Evolutionary conservation across 139 green algal genomes (phyloP).

Genomic region (Nannochloris sp.): DNA sequence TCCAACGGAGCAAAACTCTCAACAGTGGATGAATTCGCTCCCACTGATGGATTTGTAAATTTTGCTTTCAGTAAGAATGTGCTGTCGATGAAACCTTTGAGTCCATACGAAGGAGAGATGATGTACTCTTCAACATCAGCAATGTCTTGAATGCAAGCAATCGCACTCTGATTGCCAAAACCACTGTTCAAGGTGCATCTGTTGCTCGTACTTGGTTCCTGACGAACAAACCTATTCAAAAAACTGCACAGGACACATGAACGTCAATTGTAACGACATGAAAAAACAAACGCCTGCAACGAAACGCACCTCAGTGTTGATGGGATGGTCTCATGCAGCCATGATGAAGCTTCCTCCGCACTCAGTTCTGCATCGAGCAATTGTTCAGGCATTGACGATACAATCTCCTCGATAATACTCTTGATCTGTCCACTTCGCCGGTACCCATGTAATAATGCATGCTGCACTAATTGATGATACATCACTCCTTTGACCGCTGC

Average conservation of each 20-base stretch:
- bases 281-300: background rate
- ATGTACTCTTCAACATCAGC: slow-evolving; percentile 92
- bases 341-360: slow-evolving; percentile 28
- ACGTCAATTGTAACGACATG: background rate
- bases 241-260: background rate
- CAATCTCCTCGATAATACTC: slow-evolving; percentile 13
- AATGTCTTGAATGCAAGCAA: slow-evolving; percentile 41
- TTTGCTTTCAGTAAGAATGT: slow-evolving; percentile 29
- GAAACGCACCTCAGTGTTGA: background rate
- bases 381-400: slow-evolving; percentile 28
- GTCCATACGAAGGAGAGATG: slow-evolving; percentile 73
- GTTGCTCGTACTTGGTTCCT: background rate
- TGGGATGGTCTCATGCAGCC: slow-evolving; percentile 18
- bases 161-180: background rate
- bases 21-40: background rate
- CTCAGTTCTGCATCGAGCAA: slow-evolving; percentile 52
- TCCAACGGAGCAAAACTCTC: slow-evolving; percentile 77
- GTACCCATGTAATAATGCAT: slow-evolving; percentile 15
- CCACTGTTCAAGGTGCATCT: background rate
- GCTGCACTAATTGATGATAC: slow-evolving; percentile 21
- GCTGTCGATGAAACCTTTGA: slow-evolving; percentile 90
- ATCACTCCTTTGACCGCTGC: slow-evolving; percentile 15
- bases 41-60: background rate
- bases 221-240: slow-evolving; percentile 1
- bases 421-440: slow-evolving; percentile 7